Conservation (phyloP, 805 yeast genomes). For the Myxozyma vanderwaltii region DNA sequence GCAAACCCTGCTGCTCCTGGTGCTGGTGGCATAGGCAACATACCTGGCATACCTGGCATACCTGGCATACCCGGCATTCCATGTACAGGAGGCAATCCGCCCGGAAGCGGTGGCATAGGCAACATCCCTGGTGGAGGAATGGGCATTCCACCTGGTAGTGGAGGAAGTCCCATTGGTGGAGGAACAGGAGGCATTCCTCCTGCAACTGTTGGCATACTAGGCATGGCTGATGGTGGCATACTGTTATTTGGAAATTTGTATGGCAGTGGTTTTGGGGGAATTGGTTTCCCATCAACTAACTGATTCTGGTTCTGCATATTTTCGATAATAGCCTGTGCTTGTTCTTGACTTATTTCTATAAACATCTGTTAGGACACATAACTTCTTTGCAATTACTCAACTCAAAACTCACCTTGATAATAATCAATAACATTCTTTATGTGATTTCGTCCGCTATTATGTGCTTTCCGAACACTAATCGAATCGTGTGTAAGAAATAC, state of each 20-base stretch:
- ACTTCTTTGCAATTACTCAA: not conserved
- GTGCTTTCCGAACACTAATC: conserved; percentile 80
- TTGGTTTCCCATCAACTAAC: conserved; percentile 11
- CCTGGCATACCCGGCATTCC: conserved; percentile 18
- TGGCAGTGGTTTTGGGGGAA: conserved; percentile 18
- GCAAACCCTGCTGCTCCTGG: conserved; percentile 1
- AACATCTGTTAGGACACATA: not conserved
- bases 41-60: conserved; percentile 14
- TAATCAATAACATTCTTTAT: conserved; percentile 70
- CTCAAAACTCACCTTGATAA: conserved; percentile 53
- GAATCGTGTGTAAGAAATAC: conserved; percentile 85
- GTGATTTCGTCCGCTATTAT: conserved; percentile 76
- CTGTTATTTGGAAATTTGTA: conserved; percentile 23
- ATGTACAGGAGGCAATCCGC: no score
- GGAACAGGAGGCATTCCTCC: conserved; percentile 16
- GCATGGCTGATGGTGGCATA: conserved; percentile 6
- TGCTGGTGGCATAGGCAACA: conserved; percentile 8
- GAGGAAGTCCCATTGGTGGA: conserved; percentile 11
- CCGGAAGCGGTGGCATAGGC: conserved; percentile 18
- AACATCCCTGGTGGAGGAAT: conserved; percentile 27
- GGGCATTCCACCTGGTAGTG: conserved; percentile 6
- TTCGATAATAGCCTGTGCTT: conserved; percentile 33
- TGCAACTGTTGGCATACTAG: not conserved
- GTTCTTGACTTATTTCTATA: conserved; percentile 33
- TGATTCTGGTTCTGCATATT: conserved; percentile 20